A percentile compares a stretch with the other conserved stretches of the same genome.
These are phyloP conservation scores for Backusella liffmaniae DNA, from an alignment of 192 early-diverging fungal species.

Conservation along the genomic window DNA sequence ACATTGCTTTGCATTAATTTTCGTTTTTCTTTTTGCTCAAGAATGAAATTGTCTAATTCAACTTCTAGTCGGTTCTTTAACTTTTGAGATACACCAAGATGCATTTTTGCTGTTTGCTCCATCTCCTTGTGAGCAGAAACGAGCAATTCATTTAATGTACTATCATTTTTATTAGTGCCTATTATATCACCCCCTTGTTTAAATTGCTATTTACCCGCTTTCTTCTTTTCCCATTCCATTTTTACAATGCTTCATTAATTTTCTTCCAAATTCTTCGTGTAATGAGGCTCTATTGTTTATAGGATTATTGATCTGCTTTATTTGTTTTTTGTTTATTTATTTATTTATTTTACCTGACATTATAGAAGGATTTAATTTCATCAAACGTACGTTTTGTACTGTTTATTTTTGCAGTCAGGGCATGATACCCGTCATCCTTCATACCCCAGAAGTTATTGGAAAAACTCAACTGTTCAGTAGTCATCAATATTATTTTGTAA, in stretches of 20 bases:
- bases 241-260: conserved; percentile 59
- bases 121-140: conserved; percentile 59
- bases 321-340: background rate
- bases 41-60: conserved; percentile 59
- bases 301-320: background rate
- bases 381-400: conserved; percentile 68
- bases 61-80: conserved; percentile 60
- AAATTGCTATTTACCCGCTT: conserved; percentile 47
- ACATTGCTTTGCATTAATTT: conserved; percentile 51
- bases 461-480: conserved; percentile 10
- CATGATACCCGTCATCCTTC: conserved; percentile 70
- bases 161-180: conserved; percentile 13
- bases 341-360: conserved; percentile 39
- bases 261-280: conserved; percentile 73
- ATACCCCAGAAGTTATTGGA: conserved; percentile 46
- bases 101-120: conserved; percentile 60
- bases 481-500: background rate
- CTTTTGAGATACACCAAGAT: conserved; percentile 62
- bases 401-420: conserved; percentile 63
- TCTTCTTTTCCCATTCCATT: conserved; percentile 65
- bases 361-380: conserved; percentile 63
- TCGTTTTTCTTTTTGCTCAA: conserved; percentile 63
- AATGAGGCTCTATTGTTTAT: conserved; percentile 50
- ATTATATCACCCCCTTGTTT: background rate
- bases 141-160: conserved; percentile 56